phyloP scores from a whole-genome alignment of 352 stramenopile genomes.

The Elongisporangium senticosum region DNA sequence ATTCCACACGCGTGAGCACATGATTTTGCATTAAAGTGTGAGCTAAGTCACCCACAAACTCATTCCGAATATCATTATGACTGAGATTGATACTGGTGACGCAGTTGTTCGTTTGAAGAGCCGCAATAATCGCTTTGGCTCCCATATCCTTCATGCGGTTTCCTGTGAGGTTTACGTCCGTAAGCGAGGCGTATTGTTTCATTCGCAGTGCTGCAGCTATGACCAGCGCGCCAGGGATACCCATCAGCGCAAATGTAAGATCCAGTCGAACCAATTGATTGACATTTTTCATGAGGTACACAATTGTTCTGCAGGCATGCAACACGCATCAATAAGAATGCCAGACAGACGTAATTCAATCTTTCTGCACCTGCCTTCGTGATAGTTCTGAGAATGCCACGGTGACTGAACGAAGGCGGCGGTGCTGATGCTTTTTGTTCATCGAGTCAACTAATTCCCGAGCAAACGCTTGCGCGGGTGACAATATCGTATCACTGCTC shows the following conservation, averaged over 20 bases:
- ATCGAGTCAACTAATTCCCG: constrained; percentile 5
- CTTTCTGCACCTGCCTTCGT: constrained; percentile 5
- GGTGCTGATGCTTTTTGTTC: not conserved
- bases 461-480: constrained; percentile 10
- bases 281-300: constrained; percentile 22
- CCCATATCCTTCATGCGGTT: constrained; percentile 31
- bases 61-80: constrained; percentile 29
- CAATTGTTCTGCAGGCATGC: constrained; percentile 11
- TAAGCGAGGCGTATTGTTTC: constrained; percentile 22
- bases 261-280: constrained; percentile 21
- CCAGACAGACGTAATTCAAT: not conserved
- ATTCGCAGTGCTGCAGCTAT: constrained; percentile 28
- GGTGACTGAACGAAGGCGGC: constrained; percentile 5
- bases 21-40: constrained; percentile 17
- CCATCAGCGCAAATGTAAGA: constrained; percentile 36
- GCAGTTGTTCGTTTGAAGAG: constrained; percentile 16
- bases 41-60: constrained; percentile 10
- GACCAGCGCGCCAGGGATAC: constrained; percentile 23
- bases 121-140: constrained; percentile 12
- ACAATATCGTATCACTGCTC: not conserved
- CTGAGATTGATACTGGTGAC: constrained; percentile 25
- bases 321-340: not conserved
- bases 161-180: constrained; percentile 21
- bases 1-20: constrained; percentile 23
- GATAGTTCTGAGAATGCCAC: constrained; percentile 20